Evolutionary conservation across 2,329 filamentous ascomycete species (phyloP), one percentile per base, ranked within the genome.

Genomic region (Cordyceps militaris): DNA sequence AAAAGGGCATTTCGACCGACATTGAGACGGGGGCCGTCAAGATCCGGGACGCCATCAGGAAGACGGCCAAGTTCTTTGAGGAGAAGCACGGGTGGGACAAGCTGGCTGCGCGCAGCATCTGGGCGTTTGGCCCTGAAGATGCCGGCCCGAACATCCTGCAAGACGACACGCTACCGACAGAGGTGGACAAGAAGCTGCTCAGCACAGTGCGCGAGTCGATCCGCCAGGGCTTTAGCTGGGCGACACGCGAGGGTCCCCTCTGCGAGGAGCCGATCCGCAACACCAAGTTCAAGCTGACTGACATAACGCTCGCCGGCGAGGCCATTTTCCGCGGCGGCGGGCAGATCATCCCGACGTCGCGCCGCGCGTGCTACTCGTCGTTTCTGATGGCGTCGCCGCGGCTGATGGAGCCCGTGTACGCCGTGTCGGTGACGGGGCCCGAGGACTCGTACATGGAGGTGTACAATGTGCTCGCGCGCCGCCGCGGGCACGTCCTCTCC

Each of bases 261-360:
- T 97, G 94, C 71, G 94, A 99, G 87, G 94, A 99, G 77, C 94
- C 94, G 34, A 97, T 99, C 68, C 92, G 94, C 65, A 99, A 99
- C 74, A 91, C 91, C 65, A 97, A 96, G 70, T 99, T 99, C 81
- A 91, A 92, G 69, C 85, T 99, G 67, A 97, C 92, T 61, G 93
- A 97, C 69, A 84, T 96, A 56, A 80, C 88, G 43, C 81, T 99
- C 21, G 93, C 92, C 11, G 81, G 85, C 53, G 91, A 97, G 73
- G 88, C 93, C 53, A 97, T 99, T 68, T 96, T 91, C 79, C 85
- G 94, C 53, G 94, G 94, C 58, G 93, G 93, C 64, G 94, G 94
- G 46, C 94, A 99, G 72, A 95, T 99, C 69, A 99, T 99, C 69
- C 94, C 94, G 47, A 97, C 94, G 1, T 87, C 92, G 59, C 87